Evolutionary conservation across 2,329 filamentous ascomycete species (phyloP), one percentile per base, ranked within the genome.

Genomic region (Claviceps monticola): DNA sequence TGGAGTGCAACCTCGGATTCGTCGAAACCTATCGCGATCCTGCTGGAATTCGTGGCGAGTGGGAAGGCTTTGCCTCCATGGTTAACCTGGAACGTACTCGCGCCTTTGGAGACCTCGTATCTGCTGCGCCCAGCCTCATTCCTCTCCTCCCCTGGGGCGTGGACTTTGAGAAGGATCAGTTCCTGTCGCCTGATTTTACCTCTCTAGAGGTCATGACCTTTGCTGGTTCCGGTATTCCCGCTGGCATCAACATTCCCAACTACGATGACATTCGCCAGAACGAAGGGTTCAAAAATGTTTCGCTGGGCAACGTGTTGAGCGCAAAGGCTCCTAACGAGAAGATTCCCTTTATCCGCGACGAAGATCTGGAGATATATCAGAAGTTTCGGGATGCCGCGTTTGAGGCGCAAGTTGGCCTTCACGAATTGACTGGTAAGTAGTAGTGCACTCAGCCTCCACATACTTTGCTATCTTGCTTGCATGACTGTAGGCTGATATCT

Each of bases 161-260:
- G 46, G 86, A 88, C 0, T 98, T 97, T 58, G 93, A 98, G 65
- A 97, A 97, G 69, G 90, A 96, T 72, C 89, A 86, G 62, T 98
- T 98, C 68, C 70, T 95, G 38, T 91, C 88, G 50, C 93, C 93
- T 0, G 93, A 98, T 66, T 98, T 98, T 64, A 97, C 93, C 0
- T 93, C 86, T 9, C 75, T 97, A 1, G 93, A 98, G 66, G 89
- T 96, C 2, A 69, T 96, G 55, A 88, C 85, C 1, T 96, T 96
- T 59, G 68, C 66, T 52, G 68, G 74, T 49, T 82, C 74, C 54
- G 83, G 79, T 52, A 86, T 84, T 51, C 81, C 81, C 9, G 80
- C 80, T 23, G 82, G 82, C 26, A 83, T 83, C 61, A 83, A 84
- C 59, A 82, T 83, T 54, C 79, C 78, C 51, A 84, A 84, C 66